These are phyloP conservation scores for Plasmodium sp. DNA, from an alignment of 169 alveolate genomes.

Conservation along the genomic window DNA sequence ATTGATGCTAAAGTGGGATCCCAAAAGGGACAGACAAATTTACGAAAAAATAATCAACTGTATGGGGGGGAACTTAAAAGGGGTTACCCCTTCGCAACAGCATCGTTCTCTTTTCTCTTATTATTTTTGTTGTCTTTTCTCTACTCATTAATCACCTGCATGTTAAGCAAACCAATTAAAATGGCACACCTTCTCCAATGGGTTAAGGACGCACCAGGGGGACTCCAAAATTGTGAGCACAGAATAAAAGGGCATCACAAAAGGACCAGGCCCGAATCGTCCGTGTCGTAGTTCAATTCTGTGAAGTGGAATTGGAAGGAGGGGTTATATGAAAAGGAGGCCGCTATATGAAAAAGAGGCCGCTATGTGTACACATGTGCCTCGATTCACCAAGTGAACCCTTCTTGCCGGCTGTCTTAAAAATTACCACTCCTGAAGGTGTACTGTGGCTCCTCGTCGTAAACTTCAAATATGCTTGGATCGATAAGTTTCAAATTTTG, in stretches of 20 bases:
- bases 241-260: neutral
- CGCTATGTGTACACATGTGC: neutral
- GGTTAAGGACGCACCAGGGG: neutral
- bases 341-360: neutral
- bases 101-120: neutral
- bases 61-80: neutral
- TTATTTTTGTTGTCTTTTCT: neutral
- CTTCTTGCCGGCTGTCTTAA: neutral
- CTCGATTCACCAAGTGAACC: neutral
- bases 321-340: neutral
- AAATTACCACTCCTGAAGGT: constrained; percentile 21
- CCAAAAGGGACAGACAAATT: neutral
- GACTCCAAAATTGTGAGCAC: neutral
- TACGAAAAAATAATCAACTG: neutral
- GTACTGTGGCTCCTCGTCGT: constrained; percentile 56
- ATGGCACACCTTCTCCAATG: neutral
- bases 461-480: constrained; percentile 56
- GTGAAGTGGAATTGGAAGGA: neutral
- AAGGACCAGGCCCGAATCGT: constrained; percentile 37
- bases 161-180: neutral
- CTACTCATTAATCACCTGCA: neutral
- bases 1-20: neutral
- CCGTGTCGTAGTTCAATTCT: constrained; percentile 54
- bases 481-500: constrained; percentile 50
- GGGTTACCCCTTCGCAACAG: neutral